Evolutionary conservation across 306 rosid species (phyloP).

Genomic region (Trifolium dubium): DNA sequence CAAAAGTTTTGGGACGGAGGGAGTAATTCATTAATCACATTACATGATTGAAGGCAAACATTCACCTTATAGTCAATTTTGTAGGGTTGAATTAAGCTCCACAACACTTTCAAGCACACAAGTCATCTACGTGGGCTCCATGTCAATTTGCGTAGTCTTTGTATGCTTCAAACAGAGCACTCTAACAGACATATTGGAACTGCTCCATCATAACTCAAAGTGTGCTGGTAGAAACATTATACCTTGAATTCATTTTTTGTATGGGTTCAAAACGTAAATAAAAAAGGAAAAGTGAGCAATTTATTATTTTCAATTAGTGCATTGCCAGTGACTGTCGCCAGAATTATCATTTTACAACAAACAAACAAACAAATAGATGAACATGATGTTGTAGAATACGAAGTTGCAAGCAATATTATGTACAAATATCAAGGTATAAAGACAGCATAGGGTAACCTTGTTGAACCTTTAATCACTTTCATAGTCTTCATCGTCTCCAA

Average conservation of each 20-base stretch:
- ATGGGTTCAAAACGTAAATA: not conserved
- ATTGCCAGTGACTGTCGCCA: conserved; percentile 26
- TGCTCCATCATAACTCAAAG: conserved; percentile 91
- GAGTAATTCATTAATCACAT: too few species aligned
- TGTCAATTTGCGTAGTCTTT: conserved; percentile 82
- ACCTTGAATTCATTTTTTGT: conserved; percentile 74
- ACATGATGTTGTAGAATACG: conserved; percentile 31
- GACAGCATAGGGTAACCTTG: conserved; percentile 2
- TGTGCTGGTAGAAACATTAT: conserved; percentile 85
- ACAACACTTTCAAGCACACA: conserved; percentile 62
- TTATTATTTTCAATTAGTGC: conserved; percentile 35
- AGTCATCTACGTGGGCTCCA: conserved; percentile 67
- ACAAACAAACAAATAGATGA: conserved; percentile 47
- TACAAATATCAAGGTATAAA: conserved; percentile 54
- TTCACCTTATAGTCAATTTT: not conserved
- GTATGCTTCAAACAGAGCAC: conserved; percentile 74
- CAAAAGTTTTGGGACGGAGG: too few species aligned
- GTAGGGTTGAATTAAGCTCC: not conserved
- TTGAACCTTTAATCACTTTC: conserved; percentile 74
- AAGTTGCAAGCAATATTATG: conserved; percentile 57
- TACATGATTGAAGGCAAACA: not conserved
- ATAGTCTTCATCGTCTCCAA: conserved; percentile 94
- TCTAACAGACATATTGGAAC: conserved; percentile 65
- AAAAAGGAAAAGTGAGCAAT: not conserved
- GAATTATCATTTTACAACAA: conserved; percentile 40